These are phyloP conservation scores for Epichloe sibirici DNA, from an alignment of 2,329 filamentous ascomycete species.

Conservation along the genomic window DNA sequence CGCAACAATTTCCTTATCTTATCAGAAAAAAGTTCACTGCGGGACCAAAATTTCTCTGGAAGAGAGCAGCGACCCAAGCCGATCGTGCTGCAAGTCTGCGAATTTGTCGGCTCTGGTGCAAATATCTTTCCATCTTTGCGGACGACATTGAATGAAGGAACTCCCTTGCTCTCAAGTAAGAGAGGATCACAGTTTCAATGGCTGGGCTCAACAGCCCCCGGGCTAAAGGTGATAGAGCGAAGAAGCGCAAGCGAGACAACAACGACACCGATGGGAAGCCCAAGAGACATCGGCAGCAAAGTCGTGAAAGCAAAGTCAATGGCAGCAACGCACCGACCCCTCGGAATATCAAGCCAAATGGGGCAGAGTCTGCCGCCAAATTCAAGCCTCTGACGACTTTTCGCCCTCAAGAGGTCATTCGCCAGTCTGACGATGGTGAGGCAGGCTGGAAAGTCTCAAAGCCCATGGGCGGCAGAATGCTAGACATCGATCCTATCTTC, in stretches of 20 bases:
- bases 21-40: slow-evolving; percentile 29
- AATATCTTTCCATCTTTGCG: not conserved
- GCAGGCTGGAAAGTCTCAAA: slow-evolving; percentile 48
- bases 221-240: slow-evolving; percentile 24
- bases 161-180: not conserved
- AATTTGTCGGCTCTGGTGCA: slow-evolving; percentile 4
- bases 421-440: slow-evolving; percentile 18
- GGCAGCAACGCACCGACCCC: slow-evolving; percentile 6
- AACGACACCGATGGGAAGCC: slow-evolving; percentile 29
- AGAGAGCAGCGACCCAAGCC: not conserved
- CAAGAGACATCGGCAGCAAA: slow-evolving; percentile 27
- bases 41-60: slow-evolving; percentile 27
- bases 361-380: slow-evolving; percentile 3
- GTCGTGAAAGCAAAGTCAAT: slow-evolving; percentile 17
- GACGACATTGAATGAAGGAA: not conserved
- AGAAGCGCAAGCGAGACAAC: slow-evolving; percentile 36
- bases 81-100: slow-evolving; percentile 1
- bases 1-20: slow-evolving; percentile 24
- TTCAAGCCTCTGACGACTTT: slow-evolving; percentile 5
- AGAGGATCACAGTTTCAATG: slow-evolving; percentile 17
- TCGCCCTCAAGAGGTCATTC: slow-evolving; percentile 14
- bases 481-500: slow-evolving; percentile 52
- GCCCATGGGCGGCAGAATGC: slow-evolving; percentile 53
- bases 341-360: slow-evolving; percentile 1
- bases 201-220: slow-evolving; percentile 20